phyloP scores from a whole-genome alignment of 306 rosid genomes.

The Inga oerstediana region DNA sequence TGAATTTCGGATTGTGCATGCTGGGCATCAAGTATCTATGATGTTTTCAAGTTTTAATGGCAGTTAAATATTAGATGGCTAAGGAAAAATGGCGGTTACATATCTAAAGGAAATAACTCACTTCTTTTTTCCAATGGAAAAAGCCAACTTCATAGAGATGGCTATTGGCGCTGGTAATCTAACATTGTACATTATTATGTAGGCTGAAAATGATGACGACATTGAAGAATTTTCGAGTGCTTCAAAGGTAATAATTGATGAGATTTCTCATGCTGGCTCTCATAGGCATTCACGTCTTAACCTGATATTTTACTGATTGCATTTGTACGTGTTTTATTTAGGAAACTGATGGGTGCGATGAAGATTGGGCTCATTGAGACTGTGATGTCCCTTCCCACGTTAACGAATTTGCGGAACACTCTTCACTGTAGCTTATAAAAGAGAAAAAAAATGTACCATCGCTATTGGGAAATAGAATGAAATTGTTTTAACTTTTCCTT shows the following conservation, averaged over 20 bases:
- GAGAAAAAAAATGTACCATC: not conserved
- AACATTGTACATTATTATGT: not conserved
- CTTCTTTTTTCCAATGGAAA: not conserved
- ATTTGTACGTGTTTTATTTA: not conserved
- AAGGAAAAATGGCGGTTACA: not conserved
- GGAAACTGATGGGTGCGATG: not conserved
- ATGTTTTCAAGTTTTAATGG: not conserved
- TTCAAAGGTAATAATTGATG: not conserved
- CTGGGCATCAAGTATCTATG: not conserved
- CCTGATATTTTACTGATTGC: not conserved
- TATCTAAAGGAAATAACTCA: not conserved
- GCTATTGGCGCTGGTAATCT: not conserved
- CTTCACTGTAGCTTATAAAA: not conserved
- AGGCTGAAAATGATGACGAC: not conserved
- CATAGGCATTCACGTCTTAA: not conserved
- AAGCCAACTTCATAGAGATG: not conserved
- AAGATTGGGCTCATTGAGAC: not conserved
- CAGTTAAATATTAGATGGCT: not conserved
- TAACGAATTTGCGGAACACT: not conserved
- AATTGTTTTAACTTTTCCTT: not conserved
- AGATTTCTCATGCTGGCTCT: not conserved
- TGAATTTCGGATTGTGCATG: not conserved
- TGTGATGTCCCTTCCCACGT: not conserved
- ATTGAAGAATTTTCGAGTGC: conserved; percentile 2
- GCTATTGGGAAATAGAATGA: not conserved